Base-by-base conservation (phyloP, 257 asterid species). In the Coffea canephora region DNA sequence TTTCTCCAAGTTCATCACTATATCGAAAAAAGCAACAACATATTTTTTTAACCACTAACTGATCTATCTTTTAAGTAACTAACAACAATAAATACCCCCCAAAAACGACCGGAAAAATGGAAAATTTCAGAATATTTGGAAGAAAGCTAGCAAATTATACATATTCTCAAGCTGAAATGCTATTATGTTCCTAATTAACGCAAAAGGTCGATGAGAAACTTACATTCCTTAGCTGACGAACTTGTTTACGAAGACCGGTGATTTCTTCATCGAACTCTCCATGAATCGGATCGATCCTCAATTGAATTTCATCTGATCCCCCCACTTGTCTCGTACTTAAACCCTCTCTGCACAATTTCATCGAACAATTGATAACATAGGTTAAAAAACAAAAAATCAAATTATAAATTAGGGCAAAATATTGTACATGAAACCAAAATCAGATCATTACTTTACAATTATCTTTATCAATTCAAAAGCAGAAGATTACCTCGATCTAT, bases 181-280 rank as follows among this genome's bases (percentile, higher is more conserved):
- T 16, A 81, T 5, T 19, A 1, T 9, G 0, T 4, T 54, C 16
- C 23, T 34, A 48, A 8, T 4, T 2, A 48, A 39, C 54, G 2
- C 43, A 25, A 80, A 61, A 45, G 8, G 69, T 7, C 64, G 34
- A 75, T 13, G 69, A 72, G 25, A 81, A 55, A 46, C 84, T 81
- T 87, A 93, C 98, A 75, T 88, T 89, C 73, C 95, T 93, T 15
- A 93, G 87, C 79, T 88, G 92, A 72, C 93, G 90, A 83, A 94
- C 98, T 93, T 94, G 97, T 76, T 85, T 88, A 79, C 96, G 96
- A 77, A 93, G 98, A 66, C 97, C 97, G 45, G 87, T 65, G 85
- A 95, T 93, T 88, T 91, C 97, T 10, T 89, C 94, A 21, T 91
- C 97, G 65, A 91, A 85, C 78, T 93, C 98, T 23, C 74, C 86